phyloP scores from a whole-genome alignment of 2,329 filamentous ascomycete species.

The Phialophora macrospora region DNA sequence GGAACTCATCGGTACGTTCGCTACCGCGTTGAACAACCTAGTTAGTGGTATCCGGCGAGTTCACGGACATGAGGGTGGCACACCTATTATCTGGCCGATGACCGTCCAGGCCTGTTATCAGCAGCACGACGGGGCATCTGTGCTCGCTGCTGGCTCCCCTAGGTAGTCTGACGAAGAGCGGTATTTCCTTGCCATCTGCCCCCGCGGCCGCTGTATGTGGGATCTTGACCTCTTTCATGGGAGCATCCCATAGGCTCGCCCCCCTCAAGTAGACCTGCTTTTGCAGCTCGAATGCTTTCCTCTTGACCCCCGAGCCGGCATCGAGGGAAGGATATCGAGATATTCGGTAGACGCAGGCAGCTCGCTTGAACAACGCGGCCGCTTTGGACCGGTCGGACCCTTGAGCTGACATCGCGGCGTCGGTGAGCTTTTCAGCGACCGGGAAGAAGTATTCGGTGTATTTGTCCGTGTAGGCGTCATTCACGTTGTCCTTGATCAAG shows the following conservation, averaged over 20 bases:
- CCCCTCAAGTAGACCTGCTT: constrained; percentile 68
- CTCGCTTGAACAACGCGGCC: constrained; percentile 70
- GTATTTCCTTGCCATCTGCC: constrained; percentile 46
- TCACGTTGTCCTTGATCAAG: constrained; percentile 64
- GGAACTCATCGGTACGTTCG: constrained; percentile 63
- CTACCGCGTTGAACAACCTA: constrained; percentile 39
- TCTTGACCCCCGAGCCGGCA: constrained; percentile 53
- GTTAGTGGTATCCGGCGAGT: not conserved
- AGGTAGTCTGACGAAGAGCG: constrained; percentile 48
- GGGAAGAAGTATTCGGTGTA: constrained; percentile 70
- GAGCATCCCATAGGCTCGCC: constrained; percentile 55
- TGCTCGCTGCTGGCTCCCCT: constrained; percentile 40
- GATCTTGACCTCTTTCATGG: constrained; percentile 48
- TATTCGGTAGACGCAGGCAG: constrained; percentile 72
- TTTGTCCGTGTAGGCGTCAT: constrained; percentile 67
- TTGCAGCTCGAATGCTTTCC: constrained; percentile 67
- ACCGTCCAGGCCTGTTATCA: constrained; percentile 67
- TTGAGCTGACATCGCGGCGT: constrained; percentile 57
- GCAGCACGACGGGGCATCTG: constrained; percentile 56
- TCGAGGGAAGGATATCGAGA: constrained; percentile 64
- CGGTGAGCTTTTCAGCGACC: constrained; percentile 62
- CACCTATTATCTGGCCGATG: constrained; percentile 65
- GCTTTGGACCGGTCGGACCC: constrained; percentile 56
- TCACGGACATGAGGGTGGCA: not conserved
- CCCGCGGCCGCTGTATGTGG: constrained; percentile 46